Base-by-base conservation (phyloP, 768 basidiomycete genomes). In the Paxillus rubicundulus region DNA sequence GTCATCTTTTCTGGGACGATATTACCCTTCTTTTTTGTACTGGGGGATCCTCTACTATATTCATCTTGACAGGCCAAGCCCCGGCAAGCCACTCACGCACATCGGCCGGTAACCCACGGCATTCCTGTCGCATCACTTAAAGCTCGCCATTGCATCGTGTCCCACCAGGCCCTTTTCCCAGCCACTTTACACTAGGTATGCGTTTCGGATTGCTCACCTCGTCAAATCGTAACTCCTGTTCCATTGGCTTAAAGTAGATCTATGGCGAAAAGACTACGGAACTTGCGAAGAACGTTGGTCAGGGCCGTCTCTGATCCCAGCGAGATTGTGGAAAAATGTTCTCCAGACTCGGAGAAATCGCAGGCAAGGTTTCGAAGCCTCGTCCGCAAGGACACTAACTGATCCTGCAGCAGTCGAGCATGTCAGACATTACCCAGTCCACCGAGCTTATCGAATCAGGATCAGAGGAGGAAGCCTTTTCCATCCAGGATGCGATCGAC, bases 261-360 rank as follows among this genome's bases (percentile, higher is more conserved):
- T 43, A 61, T 61, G 60, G 45, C 48, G 20, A 47, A 55, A 14
- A 39, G 54, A 27, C 24, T 61, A 33, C 39, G 32, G 3, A 14
- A 38, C 0, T 1, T 61, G n/a, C 51, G 61, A 27, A 61, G 52
- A 37, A 46, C 61, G 7, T 49, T 62, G 33, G 60, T 61, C 61
- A 59, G 61, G 37, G 61, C 60, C 17, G 9, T 61, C 24, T 49
- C 61, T 7, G 61, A 61, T 45, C 61, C 61, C 2, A 45, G n/a
- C 27, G 28, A 44, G 12, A n/a, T 9, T n/a, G 30, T 28, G 5
- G 10, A n/a, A 28, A 44, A 44, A 44, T 27, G 52, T 2, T 32
- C 54, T 9, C 52, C 55, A 49, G 49, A 33, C 45, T 17, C 27
- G 2, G 46, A n/a, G 0, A 17, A 46, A 5, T 20, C 56, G 9